Base-by-base conservation (phyloP, 2,329 filamentous ascomycete genomes). In the Hymenoscyphus scutula region DNA sequence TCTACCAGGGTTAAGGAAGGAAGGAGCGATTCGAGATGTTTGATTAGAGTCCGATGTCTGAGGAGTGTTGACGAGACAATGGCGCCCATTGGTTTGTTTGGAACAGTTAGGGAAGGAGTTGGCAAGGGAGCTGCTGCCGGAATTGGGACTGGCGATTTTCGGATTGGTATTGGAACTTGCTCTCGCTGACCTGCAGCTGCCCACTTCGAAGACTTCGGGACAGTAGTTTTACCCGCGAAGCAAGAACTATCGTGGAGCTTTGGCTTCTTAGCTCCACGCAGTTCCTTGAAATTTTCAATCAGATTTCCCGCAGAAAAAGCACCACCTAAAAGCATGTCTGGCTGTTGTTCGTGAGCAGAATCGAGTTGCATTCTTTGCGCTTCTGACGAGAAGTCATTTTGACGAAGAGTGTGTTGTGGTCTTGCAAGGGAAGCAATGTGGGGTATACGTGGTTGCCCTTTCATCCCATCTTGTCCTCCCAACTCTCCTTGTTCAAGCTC, bases 1-100 rank as follows among this genome's bases (percentile, higher is more conserved):
- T 90, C 87, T 8, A 89, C 76, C 32, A 89, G 75, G 1, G 81
- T 76, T 6, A 84, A 76, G 0, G 71, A 67, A 0, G 83, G 79
- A 68, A 84, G 81, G 0, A 79, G 68, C 1, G 75, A 72, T 63
- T 84, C 78, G 1, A 90, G 74, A 1, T 74, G 69, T n/a, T 77
- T 80, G 13, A 86, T 69, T 1, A 90, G 69, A 0, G 64, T 56
- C 37, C 82, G 80, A 17, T 80, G 75, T 53, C 69, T 73, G 38
- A 76, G 77, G 41, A 82, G 70, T 11, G 73, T 75, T 0, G 82
- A 73, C 0, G 87, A 84, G 19, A 86, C 75, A 7, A 90, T 79
- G 66, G 86, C 77, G 13, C 75, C 73, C 15, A 74, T 73, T 29
- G 73, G 64, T 5, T 67, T 66, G 1, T 69, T 65, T 5, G 68